Evolutionary conservation across 441 rosid species (phyloP), one percentile per base, ranked within the genome.

Genomic region (Populus tomentosa): DNA sequence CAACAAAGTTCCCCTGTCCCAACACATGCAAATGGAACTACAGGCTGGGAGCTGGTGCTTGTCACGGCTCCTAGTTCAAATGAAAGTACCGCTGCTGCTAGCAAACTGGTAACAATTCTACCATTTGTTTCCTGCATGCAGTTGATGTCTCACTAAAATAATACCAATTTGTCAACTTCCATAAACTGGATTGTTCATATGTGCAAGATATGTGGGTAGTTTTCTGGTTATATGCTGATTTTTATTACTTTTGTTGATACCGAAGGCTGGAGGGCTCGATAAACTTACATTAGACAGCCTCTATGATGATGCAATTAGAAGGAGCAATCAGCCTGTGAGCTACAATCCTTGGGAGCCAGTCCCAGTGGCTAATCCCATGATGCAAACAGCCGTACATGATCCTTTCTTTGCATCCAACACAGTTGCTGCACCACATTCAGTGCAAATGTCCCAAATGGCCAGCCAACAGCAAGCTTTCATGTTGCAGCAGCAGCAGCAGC

Each of bases 261-360:
- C 38, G 72, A 80, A 96, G 99, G 98, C 82, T 40, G 99, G 99
- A 83, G 99, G 98, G 67, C 83, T 96, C 20, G 99, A 96, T 88
- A 89, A 84, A 87, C 92, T 94, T 74, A 96, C 94, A 70, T 82
- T 96, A 59, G 97, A 96, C 87, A 94, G 99, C 88, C 84, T 96
- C 30, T 96, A 96, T 50, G 99, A 96, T 70, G 99, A 96, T 82
- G 99, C 98, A 70, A 90, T 92, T 50, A 86, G 97, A 89, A 86
- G 89, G 83, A 94, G 40, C 86, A 92, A 77, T 85, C 97, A 91
- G 82, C 89, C 82, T 62, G 82, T 85, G 67, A 94, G 93, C 89
- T 90, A 94, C 85, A 96, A 88, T 72, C 94, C 99, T 4, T 94
- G 98, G 98, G 98, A 92, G 74, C 77, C 81, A 32, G 70, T 77